These are phyloP conservation scores for Medicago ruthenica DNA, from an alignment of 306 rosid genomes.

Conservation along the genomic window DNA sequence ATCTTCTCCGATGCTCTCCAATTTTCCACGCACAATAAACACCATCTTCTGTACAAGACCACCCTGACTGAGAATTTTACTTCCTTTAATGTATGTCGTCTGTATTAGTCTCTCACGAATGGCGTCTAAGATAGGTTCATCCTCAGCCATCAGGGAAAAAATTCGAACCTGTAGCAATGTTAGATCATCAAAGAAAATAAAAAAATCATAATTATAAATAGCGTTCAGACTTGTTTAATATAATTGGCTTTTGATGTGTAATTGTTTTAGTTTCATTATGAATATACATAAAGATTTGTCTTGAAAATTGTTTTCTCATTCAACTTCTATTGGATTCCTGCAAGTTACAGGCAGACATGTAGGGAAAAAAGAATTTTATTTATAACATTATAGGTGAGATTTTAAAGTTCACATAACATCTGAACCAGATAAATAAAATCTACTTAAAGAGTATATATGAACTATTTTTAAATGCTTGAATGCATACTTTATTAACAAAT, in stretches of 20 bases:
- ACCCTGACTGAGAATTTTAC: slow-evolving; percentile 61
- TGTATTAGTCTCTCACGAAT: slow-evolving; percentile 75
- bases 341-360: background rate
- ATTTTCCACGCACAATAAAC: slow-evolving; percentile 79
- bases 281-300: slow-evolving; percentile 6
- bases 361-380: slow-evolving; percentile 1
- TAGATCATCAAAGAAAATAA: background rate
- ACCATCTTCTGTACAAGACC: slow-evolving; percentile 80
- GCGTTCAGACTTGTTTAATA: slow-evolving; percentile 2
- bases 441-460: background rate
- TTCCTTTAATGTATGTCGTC: slow-evolving; percentile 76
- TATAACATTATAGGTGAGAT: background rate
- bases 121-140: slow-evolving; percentile 40
- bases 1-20: slow-evolving; percentile 76
- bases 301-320: slow-evolving; percentile 3
- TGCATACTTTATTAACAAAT: slow-evolving; percentile 37
- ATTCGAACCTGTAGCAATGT: slow-evolving; percentile 42
- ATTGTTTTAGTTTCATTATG: slow-evolving; percentile 12
- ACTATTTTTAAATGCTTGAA: slow-evolving; percentile 10
- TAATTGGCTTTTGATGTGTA: slow-evolving; percentile 1
- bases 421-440: slow-evolving; percentile 13
- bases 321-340: background rate
- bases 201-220: background rate
- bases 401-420: slow-evolving; percentile 1
- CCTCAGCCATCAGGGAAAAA: slow-evolving; percentile 20